Conservation (phyloP, 2,329 filamentous ascomycete genomes). For the Aureobasidium zeae region DNA sequence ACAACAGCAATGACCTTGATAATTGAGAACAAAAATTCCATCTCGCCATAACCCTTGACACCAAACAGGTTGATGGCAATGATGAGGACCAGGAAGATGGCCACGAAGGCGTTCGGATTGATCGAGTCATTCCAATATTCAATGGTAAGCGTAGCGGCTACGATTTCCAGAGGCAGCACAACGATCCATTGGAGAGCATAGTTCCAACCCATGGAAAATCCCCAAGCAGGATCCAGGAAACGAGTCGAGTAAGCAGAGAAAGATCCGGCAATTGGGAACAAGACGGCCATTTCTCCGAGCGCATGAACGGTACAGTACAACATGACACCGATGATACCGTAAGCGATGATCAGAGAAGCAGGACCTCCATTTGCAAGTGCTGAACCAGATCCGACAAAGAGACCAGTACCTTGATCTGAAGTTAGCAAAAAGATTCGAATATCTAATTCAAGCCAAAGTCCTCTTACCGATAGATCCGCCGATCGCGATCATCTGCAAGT, state of each 20-base stretch:
- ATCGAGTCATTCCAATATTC: slow-evolving; percentile 60
- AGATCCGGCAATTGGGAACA: slow-evolving; percentile 84
- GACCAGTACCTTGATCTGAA: slow-evolving; percentile 53
- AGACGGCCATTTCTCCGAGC: slow-evolving; percentile 77
- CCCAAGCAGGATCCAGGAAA: slow-evolving; percentile 80
- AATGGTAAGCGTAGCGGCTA: slow-evolving; percentile 76
- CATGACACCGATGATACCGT: slow-evolving; percentile 66
- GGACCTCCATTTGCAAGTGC: slow-evolving; percentile 66
- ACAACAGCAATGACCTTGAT: slow-evolving; percentile 81
- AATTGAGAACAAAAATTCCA: slow-evolving; percentile 78
- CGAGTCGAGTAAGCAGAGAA: slow-evolving; percentile 88
- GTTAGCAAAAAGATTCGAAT: background rate
- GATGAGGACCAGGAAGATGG: slow-evolving; percentile 69
- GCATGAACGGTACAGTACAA: slow-evolving; percentile 87
- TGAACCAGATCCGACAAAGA: slow-evolving; percentile 55
- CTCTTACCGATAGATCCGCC: slow-evolving; percentile 63
- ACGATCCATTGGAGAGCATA: slow-evolving; percentile 85
- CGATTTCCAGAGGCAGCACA: slow-evolving; percentile 74
- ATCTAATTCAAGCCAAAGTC: background rate
- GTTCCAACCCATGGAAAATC: slow-evolving; percentile 33
- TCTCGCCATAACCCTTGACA: slow-evolving; percentile 80
- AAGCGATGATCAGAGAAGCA: slow-evolving; percentile 69
- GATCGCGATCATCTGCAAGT: slow-evolving; percentile 96
- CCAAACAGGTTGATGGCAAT: slow-evolving; percentile 79
- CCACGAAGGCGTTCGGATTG: slow-evolving; percentile 66